Conservation (phyloP, 139 green algal species). For the Desmodesmus armatus region DNA sequence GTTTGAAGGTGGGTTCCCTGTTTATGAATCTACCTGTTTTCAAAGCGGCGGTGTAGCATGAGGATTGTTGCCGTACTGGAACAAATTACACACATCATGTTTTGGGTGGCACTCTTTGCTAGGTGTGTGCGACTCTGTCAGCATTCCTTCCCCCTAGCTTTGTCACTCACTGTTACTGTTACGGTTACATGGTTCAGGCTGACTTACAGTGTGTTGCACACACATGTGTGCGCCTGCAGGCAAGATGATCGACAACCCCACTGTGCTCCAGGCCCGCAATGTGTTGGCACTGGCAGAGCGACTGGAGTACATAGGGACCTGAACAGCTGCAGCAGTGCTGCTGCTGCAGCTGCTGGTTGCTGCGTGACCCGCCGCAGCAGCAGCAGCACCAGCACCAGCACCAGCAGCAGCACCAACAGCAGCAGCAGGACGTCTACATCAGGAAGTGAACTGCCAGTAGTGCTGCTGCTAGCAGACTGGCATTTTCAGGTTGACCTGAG, state of each 20-base stretch:
- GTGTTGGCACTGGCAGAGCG: conserved; percentile 46
- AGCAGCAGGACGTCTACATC: not conserved
- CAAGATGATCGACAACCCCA: conserved; percentile 59
- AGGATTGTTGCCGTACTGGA: no score
- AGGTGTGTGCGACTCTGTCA: not conserved
- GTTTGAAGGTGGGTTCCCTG: no score
- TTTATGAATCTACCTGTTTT: not conserved
- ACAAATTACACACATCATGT: no score
- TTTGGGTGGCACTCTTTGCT: not conserved
- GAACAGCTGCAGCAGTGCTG: not conserved
- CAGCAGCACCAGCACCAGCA: not conserved
- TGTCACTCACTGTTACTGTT: no score
- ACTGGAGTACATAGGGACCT: not conserved
- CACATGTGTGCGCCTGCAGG: not conserved
- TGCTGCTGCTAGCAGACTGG: conserved; percentile 16
- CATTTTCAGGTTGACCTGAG: no score
- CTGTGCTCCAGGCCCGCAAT: conserved; percentile 48
- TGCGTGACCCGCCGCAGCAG: not conserved
- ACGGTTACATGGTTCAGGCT: not conserved
- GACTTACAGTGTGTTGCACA: not conserved
- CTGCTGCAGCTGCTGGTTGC: not conserved
- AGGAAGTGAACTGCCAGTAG: not conserved
- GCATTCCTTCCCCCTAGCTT: not conserved
- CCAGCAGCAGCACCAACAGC: not conserved
- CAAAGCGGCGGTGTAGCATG: not conserved